Base-by-base conservation (phyloP, 208 protist species). In the Ichthyophonus hoferi region DNA sequence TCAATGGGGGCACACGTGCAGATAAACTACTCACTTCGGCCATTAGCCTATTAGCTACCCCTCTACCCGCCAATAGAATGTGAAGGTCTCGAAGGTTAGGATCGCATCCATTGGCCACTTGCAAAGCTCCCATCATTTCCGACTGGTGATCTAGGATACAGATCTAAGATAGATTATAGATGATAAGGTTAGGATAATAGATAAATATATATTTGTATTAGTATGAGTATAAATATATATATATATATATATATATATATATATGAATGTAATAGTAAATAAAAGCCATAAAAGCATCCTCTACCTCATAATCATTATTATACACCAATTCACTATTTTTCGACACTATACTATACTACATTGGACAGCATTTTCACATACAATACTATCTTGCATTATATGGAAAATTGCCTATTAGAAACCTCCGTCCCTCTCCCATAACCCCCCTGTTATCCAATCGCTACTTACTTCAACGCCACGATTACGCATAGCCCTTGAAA, bases 401-500 rank as follows among this genome's bases (percentile, higher is more conserved):
- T 67, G 43, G 24, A 67, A 31, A 67, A 31, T 31, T 67, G 24
- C 43, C 12, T 67, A 67, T 67, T 3, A 67, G 24, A 67, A n/a
- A n/a, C n/a, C n/a, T n/a, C 43, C 24, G 43, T 67, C 87, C 76
- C 24, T 87, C 89, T 41, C 90, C 38, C 35, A 90, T 67, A 79
- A 39, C 50, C 40, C 42, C 82, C 24, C 3, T 40, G 39, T 76
- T n/a, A n/a, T n/a, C n/a, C n/a, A n/a, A 31, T 33, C 42, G 43
- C 3, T 67, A 0, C 39, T 85, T 2, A 99, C 91, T 94, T 99
- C 99, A 34, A 99, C 95, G 33, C 98, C 97, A 58, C 98, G 95
- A 91, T 99, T 99, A 77, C 97, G 94, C 97, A 99, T 99, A 24
- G 98, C 98, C 77, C 98, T 94, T 7, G 98, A 99, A 35, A 99